Base-by-base conservation (phyloP, 176 grass and related monocot genomes). In the Phoenix roebelenii region DNA sequence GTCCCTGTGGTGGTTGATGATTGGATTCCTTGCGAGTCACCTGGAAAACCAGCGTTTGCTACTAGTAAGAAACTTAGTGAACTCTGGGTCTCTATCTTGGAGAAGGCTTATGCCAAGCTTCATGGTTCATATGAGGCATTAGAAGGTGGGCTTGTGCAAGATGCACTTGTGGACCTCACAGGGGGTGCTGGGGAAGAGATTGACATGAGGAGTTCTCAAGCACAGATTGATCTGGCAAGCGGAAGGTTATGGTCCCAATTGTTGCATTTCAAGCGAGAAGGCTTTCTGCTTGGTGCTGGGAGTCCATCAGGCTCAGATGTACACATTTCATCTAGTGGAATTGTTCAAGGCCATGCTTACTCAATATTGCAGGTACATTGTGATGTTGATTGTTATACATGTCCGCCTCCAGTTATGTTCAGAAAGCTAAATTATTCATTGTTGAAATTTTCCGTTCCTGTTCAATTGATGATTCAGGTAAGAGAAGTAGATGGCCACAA, bases 141-240 rank as follows among this genome's bases (percentile, higher is more conserved):
- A 51, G 93, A 98, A 80, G 93, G 93, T 51, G 93, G 93, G 67
- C 88, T 98, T 66, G 93, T 98, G 66, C 93, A 98, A 92, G 93
- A 98, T 78, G 93, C 93, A 72, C 69, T 98, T 58, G 93, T 98
- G 18, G 93, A 98, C 72, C 88, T 98, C 18, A 98, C 93, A 39
- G 93, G 93, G 72, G 93, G 93, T 4, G 93, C 93, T 66, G 93
- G 93, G 15, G 93, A 98, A 82, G 93, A 98, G 79, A 98, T 98
- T 72, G 93, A 98, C 78, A 98, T 98, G 84, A 83, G 87, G 69
- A 98, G 84, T 65, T 65, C 87, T 25, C 93, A 92, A 79, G 87
- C 69, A 18, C 87, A 98, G 61, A 86, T 98, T 60, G 93, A 98
- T 83, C 82, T 98, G 52, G 93, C 93, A 1, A 98, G 93, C 57